These are phyloP conservation scores for Aspergillus sp. DNA, from an alignment of 2,329 filamentous ascomycete genomes.

Conservation along the genomic window DNA sequence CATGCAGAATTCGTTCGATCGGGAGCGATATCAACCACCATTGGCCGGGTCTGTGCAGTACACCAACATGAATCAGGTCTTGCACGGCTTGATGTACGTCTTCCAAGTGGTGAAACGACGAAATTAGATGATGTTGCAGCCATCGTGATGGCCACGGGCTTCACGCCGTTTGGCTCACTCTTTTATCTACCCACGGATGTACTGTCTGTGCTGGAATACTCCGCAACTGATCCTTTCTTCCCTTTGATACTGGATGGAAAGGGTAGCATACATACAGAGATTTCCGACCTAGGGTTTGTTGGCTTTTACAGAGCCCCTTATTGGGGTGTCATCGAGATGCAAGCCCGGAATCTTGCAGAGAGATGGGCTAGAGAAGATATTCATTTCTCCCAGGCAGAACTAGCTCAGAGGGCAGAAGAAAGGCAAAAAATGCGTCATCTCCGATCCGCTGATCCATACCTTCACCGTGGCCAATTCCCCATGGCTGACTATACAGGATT, in stretches of 20 bases:
- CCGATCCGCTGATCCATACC: conserved; percentile 8
- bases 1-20: conserved; percentile 71
- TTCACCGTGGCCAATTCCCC: conserved; percentile 62
- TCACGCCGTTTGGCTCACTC: conserved; percentile 60
- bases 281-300: conserved; percentile 69
- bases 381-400: conserved; percentile 3
- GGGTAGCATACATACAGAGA: conserved; percentile 55
- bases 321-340: conserved; percentile 86
- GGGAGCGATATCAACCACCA: conserved; percentile 51
- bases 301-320: conserved; percentile 81
- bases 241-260: conserved; percentile 65
- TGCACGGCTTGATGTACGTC: conserved; percentile 32
- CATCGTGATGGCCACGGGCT: conserved; percentile 72
- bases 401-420: conserved; percentile 19
- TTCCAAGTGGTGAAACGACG: conserved; percentile 29
- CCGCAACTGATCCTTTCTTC: conserved; percentile 50
- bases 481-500: conserved; percentile 78
- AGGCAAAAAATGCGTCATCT: conserved; percentile 19
- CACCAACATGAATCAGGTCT: conserved; percentile 1
- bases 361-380: conserved; percentile 47
- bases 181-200: conserved; percentile 59
- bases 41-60: conserved; percentile 34
- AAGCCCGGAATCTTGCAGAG: conserved; percentile 63
- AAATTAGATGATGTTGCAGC: conserved; percentile 57
- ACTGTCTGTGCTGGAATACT: conserved; percentile 54